phyloP scores from a whole-genome alignment of 192 early-diverging fungal genomes.

The Linnemannia hyalina region DNA sequence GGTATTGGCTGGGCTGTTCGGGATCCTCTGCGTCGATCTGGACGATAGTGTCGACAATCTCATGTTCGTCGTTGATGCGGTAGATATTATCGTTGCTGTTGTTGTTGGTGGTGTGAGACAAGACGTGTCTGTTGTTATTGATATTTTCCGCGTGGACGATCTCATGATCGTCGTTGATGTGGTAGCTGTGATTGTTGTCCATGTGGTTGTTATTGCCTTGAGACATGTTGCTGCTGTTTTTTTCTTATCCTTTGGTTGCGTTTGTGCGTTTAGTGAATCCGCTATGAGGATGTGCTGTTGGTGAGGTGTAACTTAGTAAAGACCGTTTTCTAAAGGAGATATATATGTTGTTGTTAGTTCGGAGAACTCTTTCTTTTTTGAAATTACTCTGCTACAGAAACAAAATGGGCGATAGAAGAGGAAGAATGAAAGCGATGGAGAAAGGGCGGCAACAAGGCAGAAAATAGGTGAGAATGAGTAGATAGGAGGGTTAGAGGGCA shows the following conservation, averaged over 20 bases:
- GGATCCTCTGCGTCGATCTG: slow-evolving; percentile 12
- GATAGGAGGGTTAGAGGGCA: not conserved
- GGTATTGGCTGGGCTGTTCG: not conserved
- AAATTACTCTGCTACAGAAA: not conserved
- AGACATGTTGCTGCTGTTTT: not conserved
- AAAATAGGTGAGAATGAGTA: not conserved
- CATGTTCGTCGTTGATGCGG: not conserved
- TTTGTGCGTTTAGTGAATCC: not conserved
- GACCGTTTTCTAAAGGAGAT: not conserved
- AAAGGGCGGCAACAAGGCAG: not conserved
- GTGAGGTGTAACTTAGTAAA: not conserved
- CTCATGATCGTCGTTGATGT: too few species aligned
- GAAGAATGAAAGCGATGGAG: not conserved
- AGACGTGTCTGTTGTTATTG: not conserved
- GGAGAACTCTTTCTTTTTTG: not conserved
- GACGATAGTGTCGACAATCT: slow-evolving; percentile 1
- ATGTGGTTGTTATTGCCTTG: not conserved
- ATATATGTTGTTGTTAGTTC: not conserved
- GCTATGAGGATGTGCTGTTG: not conserved
- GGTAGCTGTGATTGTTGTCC: too few species aligned
- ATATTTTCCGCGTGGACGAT: not conserved
- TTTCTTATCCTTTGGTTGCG: not conserved
- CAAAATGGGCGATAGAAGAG: not conserved
- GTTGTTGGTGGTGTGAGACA: not conserved
- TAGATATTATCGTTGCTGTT: not conserved